Percentiles rank a stretch among this genome's conserved stretches.
Evolutionary conservation across 345 rosid genomes (phyloP).

Genomic region (Eucalyptus tenuipes): DNA sequence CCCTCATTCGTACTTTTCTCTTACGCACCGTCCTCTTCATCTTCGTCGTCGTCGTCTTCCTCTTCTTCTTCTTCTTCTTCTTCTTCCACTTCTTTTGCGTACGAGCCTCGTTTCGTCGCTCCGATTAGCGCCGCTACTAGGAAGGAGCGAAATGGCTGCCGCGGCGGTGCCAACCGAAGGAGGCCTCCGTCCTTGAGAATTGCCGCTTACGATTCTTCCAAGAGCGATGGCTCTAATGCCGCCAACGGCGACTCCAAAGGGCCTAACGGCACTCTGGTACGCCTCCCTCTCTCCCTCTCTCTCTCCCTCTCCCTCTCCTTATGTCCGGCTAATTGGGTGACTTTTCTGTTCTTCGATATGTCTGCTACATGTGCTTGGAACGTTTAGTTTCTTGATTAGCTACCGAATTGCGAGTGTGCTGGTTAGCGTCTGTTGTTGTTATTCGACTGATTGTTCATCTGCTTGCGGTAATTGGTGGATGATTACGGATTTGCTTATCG

Average conservation of each 20-base stretch:
- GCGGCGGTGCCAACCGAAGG: neutral
- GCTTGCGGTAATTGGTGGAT: neutral
- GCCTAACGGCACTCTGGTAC: constrained; percentile 64
- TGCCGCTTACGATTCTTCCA: constrained; percentile 57
- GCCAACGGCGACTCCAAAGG: constrained; percentile 49
- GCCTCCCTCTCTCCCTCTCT: neutral
- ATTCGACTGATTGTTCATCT: neutral
- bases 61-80: neutral
- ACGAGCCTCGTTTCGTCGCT: constrained; percentile 6
- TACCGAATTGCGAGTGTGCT: neutral
- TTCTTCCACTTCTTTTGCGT: constrained; percentile 4
- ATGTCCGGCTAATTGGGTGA: neutral
- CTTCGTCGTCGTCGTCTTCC: neutral
- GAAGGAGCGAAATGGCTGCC: neutral
- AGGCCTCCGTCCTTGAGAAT: constrained; percentile 24
- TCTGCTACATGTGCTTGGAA: neutral
- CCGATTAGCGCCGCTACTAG: constrained; percentile 23
- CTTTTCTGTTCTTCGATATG: neutral
- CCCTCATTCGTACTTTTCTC: constrained; percentile 6
- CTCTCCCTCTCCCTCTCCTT: neutral
- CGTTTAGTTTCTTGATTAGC: neutral
- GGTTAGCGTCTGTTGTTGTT: neutral
- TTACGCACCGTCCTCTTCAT: neutral
- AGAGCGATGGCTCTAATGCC: constrained; percentile 18
- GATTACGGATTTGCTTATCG: neutral